Percentiles rank a stretch among this genome's conserved stretches.
phyloP scores from a whole-genome alignment of 2,329 filamentous ascomycete species.

The Blastomyces gilchristii region DNA sequence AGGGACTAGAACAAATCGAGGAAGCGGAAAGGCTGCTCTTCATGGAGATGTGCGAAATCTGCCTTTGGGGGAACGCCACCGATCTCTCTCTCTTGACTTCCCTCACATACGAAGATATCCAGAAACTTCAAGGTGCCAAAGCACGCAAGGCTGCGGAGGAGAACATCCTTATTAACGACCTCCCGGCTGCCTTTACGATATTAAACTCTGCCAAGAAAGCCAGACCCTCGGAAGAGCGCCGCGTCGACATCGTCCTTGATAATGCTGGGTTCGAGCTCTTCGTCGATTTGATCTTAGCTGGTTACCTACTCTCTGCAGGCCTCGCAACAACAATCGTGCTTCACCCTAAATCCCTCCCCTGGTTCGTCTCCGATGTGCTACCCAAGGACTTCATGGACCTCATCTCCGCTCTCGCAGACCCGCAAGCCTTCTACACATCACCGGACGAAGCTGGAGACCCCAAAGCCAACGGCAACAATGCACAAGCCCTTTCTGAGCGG shows the following conservation, averaged over 20 bases:
- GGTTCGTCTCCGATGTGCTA: slow-evolving; percentile 95
- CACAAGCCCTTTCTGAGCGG: slow-evolving; percentile 53
- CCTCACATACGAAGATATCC: slow-evolving; percentile 88
- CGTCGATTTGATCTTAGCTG: slow-evolving; percentile 84
- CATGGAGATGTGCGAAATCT: slow-evolving; percentile 89
- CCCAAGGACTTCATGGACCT: slow-evolving; percentile 77
- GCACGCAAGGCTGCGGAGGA: slow-evolving; percentile 78
- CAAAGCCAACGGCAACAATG: slow-evolving; percentile 42
- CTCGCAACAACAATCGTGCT: slow-evolving; percentile 80
- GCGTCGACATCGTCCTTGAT: slow-evolving; percentile 90
- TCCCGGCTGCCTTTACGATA: slow-evolving; percentile 58
- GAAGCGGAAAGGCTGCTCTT: slow-evolving; percentile 71
- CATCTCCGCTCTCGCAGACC: slow-evolving; percentile 65
- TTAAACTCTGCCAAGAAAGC: slow-evolving; percentile 55
- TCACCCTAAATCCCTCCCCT: slow-evolving; percentile 89
- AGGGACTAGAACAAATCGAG: slow-evolving; percentile 40
- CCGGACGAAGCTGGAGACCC: slow-evolving; percentile 52
- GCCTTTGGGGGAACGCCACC: slow-evolving; percentile 93
- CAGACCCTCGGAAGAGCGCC: slow-evolving; percentile 51
- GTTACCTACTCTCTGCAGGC: slow-evolving; percentile 73
- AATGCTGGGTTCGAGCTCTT: slow-evolving; percentile 97
- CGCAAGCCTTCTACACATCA: slow-evolving; percentile 67
- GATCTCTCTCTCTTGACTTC: slow-evolving; percentile 85
- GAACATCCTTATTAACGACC: slow-evolving; percentile 85
- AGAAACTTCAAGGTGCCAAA: slow-evolving; percentile 83